These are phyloP conservation scores for Colletotrichum scovillei DNA, from an alignment of 2,329 filamentous ascomycete genomes.

Conservation along the genomic window DNA sequence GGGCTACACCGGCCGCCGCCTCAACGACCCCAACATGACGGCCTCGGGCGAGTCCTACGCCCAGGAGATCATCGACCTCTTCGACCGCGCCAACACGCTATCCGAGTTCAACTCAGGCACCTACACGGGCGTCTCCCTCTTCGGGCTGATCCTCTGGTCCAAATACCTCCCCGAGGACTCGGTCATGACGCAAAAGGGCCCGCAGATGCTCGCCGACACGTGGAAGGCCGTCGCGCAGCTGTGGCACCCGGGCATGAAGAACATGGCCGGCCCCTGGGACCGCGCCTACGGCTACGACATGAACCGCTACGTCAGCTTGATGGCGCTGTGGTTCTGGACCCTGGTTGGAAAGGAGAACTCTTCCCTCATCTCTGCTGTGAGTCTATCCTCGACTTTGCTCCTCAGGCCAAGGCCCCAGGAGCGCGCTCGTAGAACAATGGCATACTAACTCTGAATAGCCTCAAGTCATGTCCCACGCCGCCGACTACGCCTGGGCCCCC, in stretches of 20 bases:
- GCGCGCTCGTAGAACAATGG: neutral
- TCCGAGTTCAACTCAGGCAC: slow-evolving; percentile 73
- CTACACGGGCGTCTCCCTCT: slow-evolving; percentile 71
- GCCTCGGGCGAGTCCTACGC: slow-evolving; percentile 66
- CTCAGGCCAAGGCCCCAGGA: too few relatives aligned
- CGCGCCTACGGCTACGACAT: slow-evolving; percentile 73
- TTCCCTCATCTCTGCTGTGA: slow-evolving; percentile 47
- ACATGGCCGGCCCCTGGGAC: slow-evolving; percentile 74
- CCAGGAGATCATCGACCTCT: slow-evolving; percentile 65
- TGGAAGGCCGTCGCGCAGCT: slow-evolving; percentile 64
- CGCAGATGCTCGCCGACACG: slow-evolving; percentile 61
- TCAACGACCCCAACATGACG: slow-evolving; percentile 70
- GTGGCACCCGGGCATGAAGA: slow-evolving; percentile 69
- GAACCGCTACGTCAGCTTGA: slow-evolving; percentile 69
- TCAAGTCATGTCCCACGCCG: slow-evolving; percentile 67
- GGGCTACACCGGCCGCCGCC: slow-evolving; percentile 66
- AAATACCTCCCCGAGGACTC: slow-evolving; percentile 68
- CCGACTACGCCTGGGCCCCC: slow-evolving; percentile 69
- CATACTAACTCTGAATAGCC: slow-evolving; percentile 45
- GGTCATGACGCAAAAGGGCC: slow-evolving; percentile 62
- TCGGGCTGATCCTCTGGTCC: slow-evolving; percentile 67
- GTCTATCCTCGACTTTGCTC: neutral
- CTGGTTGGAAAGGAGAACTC: slow-evolving; percentile 61
- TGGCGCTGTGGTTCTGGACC: slow-evolving; percentile 70
- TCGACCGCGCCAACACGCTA: slow-evolving; percentile 65